Evolutionary conservation across 1,284 basidiomycete genomes (phyloP), one percentile per base, ranked within the genome.

Genomic region (Trametes pubescens): DNA sequence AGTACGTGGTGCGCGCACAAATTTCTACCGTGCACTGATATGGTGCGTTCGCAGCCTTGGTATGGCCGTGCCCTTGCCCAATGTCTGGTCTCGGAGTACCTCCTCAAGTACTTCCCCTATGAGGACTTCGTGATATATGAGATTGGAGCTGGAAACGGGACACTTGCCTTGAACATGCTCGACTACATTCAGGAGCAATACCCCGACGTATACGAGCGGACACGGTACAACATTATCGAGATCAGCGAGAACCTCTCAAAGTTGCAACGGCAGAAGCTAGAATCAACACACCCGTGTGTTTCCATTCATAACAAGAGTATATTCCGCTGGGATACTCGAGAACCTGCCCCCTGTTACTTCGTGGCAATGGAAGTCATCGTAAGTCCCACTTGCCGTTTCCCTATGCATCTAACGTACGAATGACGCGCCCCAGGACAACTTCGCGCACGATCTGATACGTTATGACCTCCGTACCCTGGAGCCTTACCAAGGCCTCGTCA

Each of bases 111-210:
- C 74, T 98, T 95, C 75, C 96, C 96, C 0, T 96, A 98, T 75
- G 92, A 98, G 77, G 96, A 98, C 75, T 87, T 99, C 67, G 86
- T 94, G 65, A 90, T 99, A 60, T 99, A 98, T 82, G 98, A 99
- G 77, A 91, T 99, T 65, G 98, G 98, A 35, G 98, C 96, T 1
- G 98, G 98, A 32, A 99, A 99, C 71, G 98, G 98, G 0, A 96
- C 96, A 0, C 83, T 99, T 61, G 97, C 98, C 47, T 78, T 86
- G 74, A 93, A 98, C 74, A 88, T 98, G 51, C 86, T 99, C 62
- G 85, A 93, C 73, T 95, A 90, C 72, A 79, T 99, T 29, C 85
- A 83, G 29, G 84, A 88, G 48, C 79, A 89, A 46, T 91, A 98
- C 74, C 95, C 96, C 0, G 94, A 96, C 56, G 92, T 99, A 2